Evolutionary conservation across 345 rosid genomes (phyloP).

Genomic region (Citrus unshiu): DNA sequence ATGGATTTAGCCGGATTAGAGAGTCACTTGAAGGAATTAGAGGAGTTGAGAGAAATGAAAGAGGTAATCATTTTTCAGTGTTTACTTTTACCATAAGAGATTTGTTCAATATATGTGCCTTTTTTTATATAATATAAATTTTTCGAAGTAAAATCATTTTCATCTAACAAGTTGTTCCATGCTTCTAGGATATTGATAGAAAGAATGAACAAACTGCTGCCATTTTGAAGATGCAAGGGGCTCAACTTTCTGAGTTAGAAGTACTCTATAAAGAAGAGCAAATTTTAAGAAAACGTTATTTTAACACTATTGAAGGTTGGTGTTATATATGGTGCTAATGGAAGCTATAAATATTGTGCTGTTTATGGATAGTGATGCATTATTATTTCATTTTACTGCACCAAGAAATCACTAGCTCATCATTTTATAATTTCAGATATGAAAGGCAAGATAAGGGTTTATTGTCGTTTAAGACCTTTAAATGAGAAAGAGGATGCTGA

Average conservation of each 20-base stretch:
- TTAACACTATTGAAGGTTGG: conserved; percentile 90
- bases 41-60: conserved; percentile 90
- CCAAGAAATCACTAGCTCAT: not conserved
- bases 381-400: not conserved
- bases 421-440: conserved; percentile 53
- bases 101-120: not conserved
- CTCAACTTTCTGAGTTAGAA: conserved; percentile 90
- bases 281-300: conserved; percentile 75
- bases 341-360: not conserved
- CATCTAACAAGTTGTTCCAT: conserved; percentile 7
- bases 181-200: conserved; percentile 81
- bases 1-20: conserved; percentile 53
- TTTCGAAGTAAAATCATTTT: not conserved
- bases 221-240: conserved; percentile 91
- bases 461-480: conserved; percentile 80
- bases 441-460: conserved; percentile 96
- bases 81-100: not conserved
- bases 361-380: not conserved
- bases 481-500: conserved; percentile 72
- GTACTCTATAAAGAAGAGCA: conserved; percentile 88
- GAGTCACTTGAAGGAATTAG: conserved; percentile 75
- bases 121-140: not conserved
- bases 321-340: not conserved
- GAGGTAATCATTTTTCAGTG: conserved; percentile 48
- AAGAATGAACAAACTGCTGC: conserved; percentile 98